Percentiles rank a stretch among this genome's conserved stretches.
These are phyloP conservation scores for Coniochaeta pulveracea DNA, from an alignment of 2,329 filamentous ascomycete genomes.

Conservation along the genomic window DNA sequence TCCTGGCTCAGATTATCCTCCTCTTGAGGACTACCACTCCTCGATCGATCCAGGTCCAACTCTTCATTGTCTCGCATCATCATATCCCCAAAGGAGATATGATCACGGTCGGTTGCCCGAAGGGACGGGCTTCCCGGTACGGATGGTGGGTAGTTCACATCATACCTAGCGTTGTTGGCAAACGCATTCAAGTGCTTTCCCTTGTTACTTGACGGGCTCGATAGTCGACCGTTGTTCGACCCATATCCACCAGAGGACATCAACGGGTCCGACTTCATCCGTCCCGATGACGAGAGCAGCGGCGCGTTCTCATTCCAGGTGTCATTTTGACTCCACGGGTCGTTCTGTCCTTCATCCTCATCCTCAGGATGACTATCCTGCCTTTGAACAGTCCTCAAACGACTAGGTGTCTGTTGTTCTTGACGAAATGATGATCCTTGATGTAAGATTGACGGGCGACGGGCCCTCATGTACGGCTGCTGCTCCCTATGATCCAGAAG, in stretches of 20 bases:
- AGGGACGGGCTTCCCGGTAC: conserved; percentile 50
- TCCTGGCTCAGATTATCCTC: conserved; percentile 12
- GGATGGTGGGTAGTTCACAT: conserved; percentile 60
- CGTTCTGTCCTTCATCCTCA: conserved; percentile 34
- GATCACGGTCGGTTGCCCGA: conserved; percentile 33
- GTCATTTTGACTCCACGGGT: too few species aligned
- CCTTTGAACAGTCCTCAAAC: conserved; percentile 16
- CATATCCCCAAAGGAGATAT: conserved; percentile 54
- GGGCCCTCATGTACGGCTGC: conserved; percentile 46
- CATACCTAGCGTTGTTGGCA: conserved; percentile 33
- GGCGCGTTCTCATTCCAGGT: conserved; percentile 40
- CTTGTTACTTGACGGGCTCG: conserved; percentile 38
- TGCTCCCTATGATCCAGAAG: conserved; percentile 77
- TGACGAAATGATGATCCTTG: conserved; percentile 22
- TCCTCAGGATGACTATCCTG: conserved; percentile 35
- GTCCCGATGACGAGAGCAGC: conserved; percentile 34
- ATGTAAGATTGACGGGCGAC: conserved; percentile 43
- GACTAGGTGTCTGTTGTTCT: conserved; percentile 16
- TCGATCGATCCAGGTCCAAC: conserved; percentile 37
- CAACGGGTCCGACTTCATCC: conserved; percentile 20
- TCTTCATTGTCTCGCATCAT: conserved; percentile 62
- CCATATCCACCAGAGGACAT: conserved; percentile 25
- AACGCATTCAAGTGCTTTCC: conserved; percentile 21
- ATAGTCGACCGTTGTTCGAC: conserved; percentile 33
- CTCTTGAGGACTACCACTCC: conserved; percentile 9